Evolutionary conservation across 2,329 filamentous ascomycete genomes (phyloP).

Genomic region (Aspergillus vadensis): DNA sequence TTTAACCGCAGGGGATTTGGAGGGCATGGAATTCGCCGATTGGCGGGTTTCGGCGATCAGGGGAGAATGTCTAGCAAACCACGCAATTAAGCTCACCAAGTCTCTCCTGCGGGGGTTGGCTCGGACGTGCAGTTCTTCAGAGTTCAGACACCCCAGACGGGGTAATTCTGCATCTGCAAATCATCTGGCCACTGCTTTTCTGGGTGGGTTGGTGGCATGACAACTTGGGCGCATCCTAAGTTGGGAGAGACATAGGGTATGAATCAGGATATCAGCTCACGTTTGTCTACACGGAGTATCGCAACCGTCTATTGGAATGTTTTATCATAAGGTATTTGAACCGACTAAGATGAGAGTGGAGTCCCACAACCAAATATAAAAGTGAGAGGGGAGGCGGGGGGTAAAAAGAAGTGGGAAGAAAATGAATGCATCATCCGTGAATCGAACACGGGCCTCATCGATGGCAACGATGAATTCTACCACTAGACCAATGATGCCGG

Average conservation of each 20-base stretch:
- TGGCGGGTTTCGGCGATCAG: neutral
- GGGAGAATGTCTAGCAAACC: neutral
- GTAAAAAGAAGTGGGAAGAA: neutral
- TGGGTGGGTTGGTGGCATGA: no score
- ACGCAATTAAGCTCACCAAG: neutral
- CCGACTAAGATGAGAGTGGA: no score
- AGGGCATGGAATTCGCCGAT: neutral
- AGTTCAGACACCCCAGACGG: neutral
- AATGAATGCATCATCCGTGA: conserved; percentile 45
- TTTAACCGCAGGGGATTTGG: neutral
- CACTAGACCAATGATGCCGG: conserved; percentile 49
- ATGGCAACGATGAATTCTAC: conserved; percentile 51
- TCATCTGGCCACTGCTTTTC: neutral
- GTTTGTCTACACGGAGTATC: no score
- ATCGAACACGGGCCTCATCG: conserved; percentile 52
- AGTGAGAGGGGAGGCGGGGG: no score
- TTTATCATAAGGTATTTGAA: no score
- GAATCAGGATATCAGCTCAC: no score
- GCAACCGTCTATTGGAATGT: no score
- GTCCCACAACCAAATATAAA: no score
- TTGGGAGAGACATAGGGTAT: neutral
- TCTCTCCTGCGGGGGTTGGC: neutral
- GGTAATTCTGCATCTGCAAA: neutral
- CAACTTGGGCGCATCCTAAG: neutral
- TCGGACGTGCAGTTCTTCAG: neutral